These are phyloP conservation scores for Phytopythium chamaehyphon DNA, from an alignment of 352 stramenopile species.

Conservation along the genomic window DNA sequence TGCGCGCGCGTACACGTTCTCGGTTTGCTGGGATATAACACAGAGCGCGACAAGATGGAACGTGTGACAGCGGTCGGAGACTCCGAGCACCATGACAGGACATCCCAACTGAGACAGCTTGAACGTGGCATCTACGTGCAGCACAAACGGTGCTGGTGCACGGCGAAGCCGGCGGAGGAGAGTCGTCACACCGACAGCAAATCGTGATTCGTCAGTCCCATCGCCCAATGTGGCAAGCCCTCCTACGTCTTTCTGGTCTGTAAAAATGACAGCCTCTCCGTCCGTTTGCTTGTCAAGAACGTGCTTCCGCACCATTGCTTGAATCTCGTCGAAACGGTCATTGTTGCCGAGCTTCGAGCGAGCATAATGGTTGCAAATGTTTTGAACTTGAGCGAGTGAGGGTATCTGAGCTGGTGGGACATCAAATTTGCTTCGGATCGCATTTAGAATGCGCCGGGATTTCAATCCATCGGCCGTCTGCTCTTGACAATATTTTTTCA, in stretches of 20 bases:
- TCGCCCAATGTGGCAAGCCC: constrained; percentile 4
- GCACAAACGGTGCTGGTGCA: constrained; percentile 2
- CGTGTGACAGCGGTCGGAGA: constrained; percentile 11
- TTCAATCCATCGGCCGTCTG: not conserved
- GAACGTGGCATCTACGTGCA: constrained; percentile 18
- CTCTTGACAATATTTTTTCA: not conserved
- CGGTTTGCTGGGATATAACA: constrained; percentile 12
- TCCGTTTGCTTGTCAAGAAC: constrained; percentile 1
- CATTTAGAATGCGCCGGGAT: not conserved
- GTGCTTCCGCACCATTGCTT: not conserved
- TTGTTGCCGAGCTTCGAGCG: not conserved
- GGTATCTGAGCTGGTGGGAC: not conserved
- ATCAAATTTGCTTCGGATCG: not conserved
- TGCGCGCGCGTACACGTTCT: not conserved
- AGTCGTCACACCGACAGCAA: constrained; percentile 10
- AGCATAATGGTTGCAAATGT: constrained; percentile 7
- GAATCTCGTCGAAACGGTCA: constrained; percentile 3
- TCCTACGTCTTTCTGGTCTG: not conserved
- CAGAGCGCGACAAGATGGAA: constrained; percentile 22
- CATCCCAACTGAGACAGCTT: constrained; percentile 17
- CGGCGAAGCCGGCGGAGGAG: not conserved
- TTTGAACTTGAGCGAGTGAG: not conserved
- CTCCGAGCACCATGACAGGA: constrained; percentile 13
- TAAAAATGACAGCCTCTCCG: constrained; percentile 8
- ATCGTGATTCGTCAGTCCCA: constrained; percentile 7